Evolutionary conservation across 176 grass and related monocot genomes (phyloP), one percentile per base, ranked within the genome.

Genomic region (Ensete glaucum): DNA sequence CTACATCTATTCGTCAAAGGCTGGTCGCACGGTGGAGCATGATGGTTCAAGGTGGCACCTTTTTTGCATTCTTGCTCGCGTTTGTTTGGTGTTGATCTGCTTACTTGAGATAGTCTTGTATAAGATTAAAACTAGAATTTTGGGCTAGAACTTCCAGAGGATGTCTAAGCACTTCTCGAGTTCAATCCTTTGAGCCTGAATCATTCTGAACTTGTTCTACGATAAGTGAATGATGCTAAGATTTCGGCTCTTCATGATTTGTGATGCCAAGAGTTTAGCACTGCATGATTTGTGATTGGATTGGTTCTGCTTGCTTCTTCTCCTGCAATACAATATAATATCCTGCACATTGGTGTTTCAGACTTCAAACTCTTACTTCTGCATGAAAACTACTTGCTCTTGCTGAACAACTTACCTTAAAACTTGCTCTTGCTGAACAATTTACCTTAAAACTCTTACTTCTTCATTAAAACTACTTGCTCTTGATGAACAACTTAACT

Each of bases 1-100:
- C 90, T 62, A 0, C 82, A 78, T 84, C 82, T 2, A 64, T 88
- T 72, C 63, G 78, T 76, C 69, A 64, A 71, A 74, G 29, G 26
- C 73, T 66, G 22, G 14, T 16, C 16, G 9, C 77, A 51, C 53
- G 80, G 15, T 78, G 21, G 71, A 79, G 58, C 10, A 16, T 17
- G 43, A 50, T 52, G 43, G n/a, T 70, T 70, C 67, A 22, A 10
- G 43, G 43, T 20, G 9, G 8, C 2, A 70, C 1, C 11, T 19
- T 70, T 21, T 16, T 70, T 13, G 21, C n/a, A 11, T 20, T 50
- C 67, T 50, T 70, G 50, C 9, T 70, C 67, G 52, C 21, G 10
- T 70, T 70, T 21, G 17, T 70, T 70, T 50, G 43, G 67, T 43
- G 6, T 70, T 70, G 67, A 70, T 20, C 10, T 51, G 43, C 34